Conservation (phyloP, 345 rosid genomes). For the Gossypium longicalyx region DNA sequence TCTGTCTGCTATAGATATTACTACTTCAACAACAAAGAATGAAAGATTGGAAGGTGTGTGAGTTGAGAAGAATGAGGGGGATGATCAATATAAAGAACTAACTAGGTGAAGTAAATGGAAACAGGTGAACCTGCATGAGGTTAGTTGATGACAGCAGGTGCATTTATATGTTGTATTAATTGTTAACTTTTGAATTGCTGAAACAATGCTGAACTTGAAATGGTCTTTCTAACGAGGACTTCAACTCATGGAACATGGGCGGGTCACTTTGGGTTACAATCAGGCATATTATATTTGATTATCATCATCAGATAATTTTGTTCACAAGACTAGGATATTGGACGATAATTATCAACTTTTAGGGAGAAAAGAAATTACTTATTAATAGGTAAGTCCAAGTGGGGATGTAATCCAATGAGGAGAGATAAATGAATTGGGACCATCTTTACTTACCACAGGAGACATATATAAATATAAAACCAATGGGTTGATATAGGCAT, state of each 20-base stretch:
- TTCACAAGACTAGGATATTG: too few relatives aligned
- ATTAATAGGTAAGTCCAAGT: neutral
- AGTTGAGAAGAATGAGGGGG: constrained; percentile 13
- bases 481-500: neutral
- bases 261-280: too few relatives aligned
- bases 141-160: constrained; percentile 73
- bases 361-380: neutral
- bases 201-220: neutral
- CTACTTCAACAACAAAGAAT: constrained; percentile 10
- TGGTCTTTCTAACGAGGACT: neutral
- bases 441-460: neutral
- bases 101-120: constrained; percentile 52
- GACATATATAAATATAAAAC: neutral
- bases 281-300: too few relatives aligned
- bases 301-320: too few relatives aligned
- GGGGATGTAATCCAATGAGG: neutral
- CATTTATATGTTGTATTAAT: constrained; percentile 44
- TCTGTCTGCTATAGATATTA: constrained; percentile 1
- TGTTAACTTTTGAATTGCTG: constrained; percentile 1
- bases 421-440: constrained; percentile 3
- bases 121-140: constrained; percentile 61
- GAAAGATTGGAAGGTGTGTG: constrained; percentile 13
- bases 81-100: constrained; percentile 23
- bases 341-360: neutral
- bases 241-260: neutral